Conservation (phyloP, 2,329 filamentous ascomycete genomes). For the Colletotrichum viniferum region DNA sequence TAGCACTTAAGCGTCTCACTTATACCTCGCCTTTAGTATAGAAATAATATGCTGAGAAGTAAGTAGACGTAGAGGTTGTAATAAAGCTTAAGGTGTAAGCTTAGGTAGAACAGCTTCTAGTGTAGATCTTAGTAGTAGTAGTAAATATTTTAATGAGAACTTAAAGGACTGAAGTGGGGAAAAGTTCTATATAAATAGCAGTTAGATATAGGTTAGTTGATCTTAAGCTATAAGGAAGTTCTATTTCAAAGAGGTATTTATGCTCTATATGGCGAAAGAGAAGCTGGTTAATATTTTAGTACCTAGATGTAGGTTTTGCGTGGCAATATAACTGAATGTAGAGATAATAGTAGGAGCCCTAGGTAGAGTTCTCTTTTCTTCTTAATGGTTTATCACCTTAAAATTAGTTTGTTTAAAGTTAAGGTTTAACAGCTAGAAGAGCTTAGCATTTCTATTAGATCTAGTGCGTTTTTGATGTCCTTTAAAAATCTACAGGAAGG, state of each 20-base stretch:
- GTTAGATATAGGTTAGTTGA: slow-evolving; percentile 17
- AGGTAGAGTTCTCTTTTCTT: too few relatives aligned
- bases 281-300: slow-evolving; percentile 27
- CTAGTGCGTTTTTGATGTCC: too few relatives aligned
- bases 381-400: too few relatives aligned
- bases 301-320: slow-evolving; percentile 41
- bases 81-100: not conserved
- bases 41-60: not conserved
- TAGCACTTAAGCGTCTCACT: not conserved
- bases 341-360: slow-evolving; percentile 24
- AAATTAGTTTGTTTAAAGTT: too few relatives aligned
- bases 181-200: too few relatives aligned
- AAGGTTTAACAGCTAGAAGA: too few relatives aligned
- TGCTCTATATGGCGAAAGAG: slow-evolving; percentile 30
- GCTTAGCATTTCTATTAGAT: too few relatives aligned
- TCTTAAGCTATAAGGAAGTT: too few relatives aligned
- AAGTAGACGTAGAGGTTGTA: not conserved
- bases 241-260: not conserved
- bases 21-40: not conserved
- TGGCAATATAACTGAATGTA: slow-evolving; percentile 36
- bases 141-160: too few relatives aligned
- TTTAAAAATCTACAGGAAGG: too few relatives aligned
- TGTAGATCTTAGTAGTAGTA: too few relatives aligned
- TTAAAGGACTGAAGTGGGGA: too few relatives aligned
- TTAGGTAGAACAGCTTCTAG: not conserved